Evolutionary conservation across 2,329 filamentous ascomycete genomes (phyloP).

Genomic region (Cordyceps javanica): DNA sequence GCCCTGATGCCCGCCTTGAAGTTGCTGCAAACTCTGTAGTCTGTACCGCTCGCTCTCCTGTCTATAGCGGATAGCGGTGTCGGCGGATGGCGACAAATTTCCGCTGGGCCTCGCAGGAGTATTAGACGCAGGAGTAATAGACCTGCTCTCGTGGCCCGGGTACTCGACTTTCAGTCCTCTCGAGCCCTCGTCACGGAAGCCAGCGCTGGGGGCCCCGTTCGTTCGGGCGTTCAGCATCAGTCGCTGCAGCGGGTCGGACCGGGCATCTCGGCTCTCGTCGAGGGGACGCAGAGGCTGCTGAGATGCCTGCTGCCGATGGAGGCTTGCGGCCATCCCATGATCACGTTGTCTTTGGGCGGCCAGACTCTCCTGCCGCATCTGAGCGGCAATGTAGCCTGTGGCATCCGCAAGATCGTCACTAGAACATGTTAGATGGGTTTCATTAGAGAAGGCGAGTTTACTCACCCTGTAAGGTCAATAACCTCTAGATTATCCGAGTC

Average conservation of each 20-base stretch:
- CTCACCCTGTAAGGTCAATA: conserved; percentile 38
- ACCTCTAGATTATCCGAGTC: conserved; percentile 18
- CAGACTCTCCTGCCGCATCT: conserved; percentile 30
- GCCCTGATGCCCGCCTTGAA: background rate
- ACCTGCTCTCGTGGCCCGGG: background rate
- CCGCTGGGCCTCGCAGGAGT: background rate
- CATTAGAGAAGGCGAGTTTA: conserved; percentile 14
- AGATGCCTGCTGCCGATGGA: conserved; percentile 19
- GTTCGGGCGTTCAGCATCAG: conserved; percentile 25
- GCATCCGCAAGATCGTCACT: conserved; percentile 30
- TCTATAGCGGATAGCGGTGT: background rate
- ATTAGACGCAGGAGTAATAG: background rate
- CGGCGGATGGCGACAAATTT: background rate
- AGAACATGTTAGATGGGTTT: conserved; percentile 16
- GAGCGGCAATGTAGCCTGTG: conserved; percentile 25
- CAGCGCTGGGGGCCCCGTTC: conserved; percentile 7
- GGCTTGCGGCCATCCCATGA: conserved; percentile 22
- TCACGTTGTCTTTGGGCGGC: conserved; percentile 24
- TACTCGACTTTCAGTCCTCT: background rate
- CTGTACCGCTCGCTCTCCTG: background rate
- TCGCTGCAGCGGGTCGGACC: conserved; percentile 21
- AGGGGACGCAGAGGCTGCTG: background rate
- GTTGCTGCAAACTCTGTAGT: background rate
- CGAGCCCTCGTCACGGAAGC: background rate
- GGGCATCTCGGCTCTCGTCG: background rate